Evolutionary conservation across 2,329 filamentous ascomycete genomes (phyloP).

Genomic region (Fusarium avenaceum): DNA sequence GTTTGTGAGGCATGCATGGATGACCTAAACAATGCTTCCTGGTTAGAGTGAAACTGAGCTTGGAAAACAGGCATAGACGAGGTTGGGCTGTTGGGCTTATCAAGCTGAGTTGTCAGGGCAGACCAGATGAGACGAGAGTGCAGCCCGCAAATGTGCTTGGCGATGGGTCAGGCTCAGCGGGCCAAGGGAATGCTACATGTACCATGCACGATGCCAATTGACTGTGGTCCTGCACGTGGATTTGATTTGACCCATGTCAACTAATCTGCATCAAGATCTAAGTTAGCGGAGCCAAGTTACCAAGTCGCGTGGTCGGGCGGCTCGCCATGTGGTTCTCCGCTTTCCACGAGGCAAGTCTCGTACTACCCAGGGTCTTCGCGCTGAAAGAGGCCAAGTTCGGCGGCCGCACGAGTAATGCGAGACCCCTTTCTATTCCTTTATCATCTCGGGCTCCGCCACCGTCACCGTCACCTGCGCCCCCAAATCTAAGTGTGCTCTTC

Average conservation of each 20-base stretch:
- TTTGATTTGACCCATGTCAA: neutral
- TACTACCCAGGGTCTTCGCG: constrained; percentile 2
- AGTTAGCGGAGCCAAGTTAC: neutral
- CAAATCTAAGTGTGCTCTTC: neutral
- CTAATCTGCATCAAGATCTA: constrained; percentile 36
- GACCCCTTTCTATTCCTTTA: constrained; percentile 37
- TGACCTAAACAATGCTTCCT: neutral
- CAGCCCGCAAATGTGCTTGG: neutral
- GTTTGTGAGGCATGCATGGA: neutral
- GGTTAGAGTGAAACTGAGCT: neutral
- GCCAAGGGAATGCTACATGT: constrained; percentile 10
- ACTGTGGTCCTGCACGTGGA: constrained; percentile 22
- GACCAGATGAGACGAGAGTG: neutral
- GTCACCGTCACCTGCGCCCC: constrained; percentile 8
- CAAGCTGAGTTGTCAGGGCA: constrained; percentile 26
- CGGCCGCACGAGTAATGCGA: constrained; percentile 37
- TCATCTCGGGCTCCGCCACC: constrained; percentile 20
- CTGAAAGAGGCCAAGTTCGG: constrained; percentile 18
- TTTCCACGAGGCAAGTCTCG: constrained; percentile 16
- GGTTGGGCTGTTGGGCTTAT: neutral
- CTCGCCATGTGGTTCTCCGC: constrained; percentile 38
- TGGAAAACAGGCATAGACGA: neutral
- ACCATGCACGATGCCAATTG: constrained; percentile 2
- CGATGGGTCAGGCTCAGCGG: neutral
- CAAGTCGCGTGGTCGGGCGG: constrained; percentile 27